Percentiles rank a stretch among this genome's conserved stretches.
phyloP scores from a whole-genome alignment of 306 rosid species.

The Boehmeria nivea region DNA sequence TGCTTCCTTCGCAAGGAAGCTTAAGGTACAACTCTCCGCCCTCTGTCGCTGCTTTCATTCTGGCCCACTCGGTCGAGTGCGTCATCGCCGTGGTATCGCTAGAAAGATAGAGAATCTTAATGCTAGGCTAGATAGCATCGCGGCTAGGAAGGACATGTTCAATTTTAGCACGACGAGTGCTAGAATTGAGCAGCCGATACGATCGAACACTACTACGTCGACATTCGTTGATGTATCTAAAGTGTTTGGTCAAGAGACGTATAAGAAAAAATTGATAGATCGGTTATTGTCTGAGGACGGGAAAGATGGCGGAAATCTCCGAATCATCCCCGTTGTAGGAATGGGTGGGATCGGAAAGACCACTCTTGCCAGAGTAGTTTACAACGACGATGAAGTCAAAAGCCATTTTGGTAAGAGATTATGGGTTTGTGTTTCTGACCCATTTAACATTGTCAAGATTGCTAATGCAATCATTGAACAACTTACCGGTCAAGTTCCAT shows the following conservation, averaged over 20 bases:
- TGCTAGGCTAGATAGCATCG: background rate
- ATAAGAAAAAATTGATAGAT: background rate
- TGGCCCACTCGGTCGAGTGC: background rate
- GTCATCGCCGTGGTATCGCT: background rate
- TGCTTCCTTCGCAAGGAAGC: background rate
- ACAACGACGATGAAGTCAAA: background rate
- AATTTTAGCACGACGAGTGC: background rate
- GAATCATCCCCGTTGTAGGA: background rate
- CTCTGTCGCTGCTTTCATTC: background rate
- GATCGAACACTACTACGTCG: background rate
- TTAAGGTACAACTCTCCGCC: background rate
- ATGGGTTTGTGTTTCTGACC: conserved; percentile 15
- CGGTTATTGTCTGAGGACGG: background rate
- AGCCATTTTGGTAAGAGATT: background rate
- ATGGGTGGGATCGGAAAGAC: conserved; percentile 12
- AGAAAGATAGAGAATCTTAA: background rate
- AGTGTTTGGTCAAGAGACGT: background rate
- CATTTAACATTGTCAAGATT: background rate
- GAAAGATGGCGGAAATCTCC: background rate
- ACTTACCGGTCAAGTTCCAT: background rate
- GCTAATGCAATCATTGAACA: background rate
- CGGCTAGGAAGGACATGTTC: background rate
- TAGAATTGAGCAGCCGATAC: background rate
- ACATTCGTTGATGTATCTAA: background rate
- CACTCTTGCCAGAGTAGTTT: background rate